Percentiles rank a stretch among this genome's conserved stretches.
Evolutionary conservation across 2,329 filamentous ascomycete genomes (phyloP).

Genomic region (Colletotrichum coccodes): DNA sequence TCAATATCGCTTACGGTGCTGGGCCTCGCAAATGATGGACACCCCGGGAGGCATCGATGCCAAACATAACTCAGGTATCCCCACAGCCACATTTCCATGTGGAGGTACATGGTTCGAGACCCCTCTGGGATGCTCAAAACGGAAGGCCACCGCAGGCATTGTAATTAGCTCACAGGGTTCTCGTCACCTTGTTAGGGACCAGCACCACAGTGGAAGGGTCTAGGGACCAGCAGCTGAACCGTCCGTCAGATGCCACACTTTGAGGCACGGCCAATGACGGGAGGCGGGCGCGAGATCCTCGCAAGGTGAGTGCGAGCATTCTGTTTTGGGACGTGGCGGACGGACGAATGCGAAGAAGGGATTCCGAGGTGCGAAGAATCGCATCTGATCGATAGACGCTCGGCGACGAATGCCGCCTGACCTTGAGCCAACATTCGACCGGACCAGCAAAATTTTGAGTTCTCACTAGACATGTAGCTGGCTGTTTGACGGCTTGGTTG

Average conservation of each 20-base stretch:
- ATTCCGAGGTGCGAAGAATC: constrained; percentile 7
- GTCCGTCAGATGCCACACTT: constrained; percentile 2
- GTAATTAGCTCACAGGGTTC: constrained; percentile 16
- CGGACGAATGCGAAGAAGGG: constrained; percentile 2
- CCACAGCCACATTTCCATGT: constrained; percentile 20
- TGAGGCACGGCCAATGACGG: neutral
- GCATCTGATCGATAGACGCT: neutral
- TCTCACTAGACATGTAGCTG: neutral
- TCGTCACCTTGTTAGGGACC: constrained; percentile 10
- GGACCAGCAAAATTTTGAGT: neutral
- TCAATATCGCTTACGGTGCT: constrained; percentile 31
- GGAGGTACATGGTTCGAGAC: constrained; percentile 30
- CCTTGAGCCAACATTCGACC: neutral
- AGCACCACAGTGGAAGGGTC: constrained; percentile 5
- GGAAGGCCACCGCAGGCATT: constrained; percentile 21
- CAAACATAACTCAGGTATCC: constrained; percentile 25
- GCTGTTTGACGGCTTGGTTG: neutral
- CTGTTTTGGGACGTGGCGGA: neutral
- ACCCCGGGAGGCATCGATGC: constrained; percentile 20
- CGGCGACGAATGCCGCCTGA: neutral
- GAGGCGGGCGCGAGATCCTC: neutral
- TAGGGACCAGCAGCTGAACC: constrained; percentile 25
- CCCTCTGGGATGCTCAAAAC: constrained; percentile 15
- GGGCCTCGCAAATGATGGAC: constrained; percentile 11
- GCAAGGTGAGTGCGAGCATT: neutral